Evolutionary conservation across 2,329 filamentous ascomycete genomes (phyloP).

Genomic region (Cordyceps tenuipes): DNA sequence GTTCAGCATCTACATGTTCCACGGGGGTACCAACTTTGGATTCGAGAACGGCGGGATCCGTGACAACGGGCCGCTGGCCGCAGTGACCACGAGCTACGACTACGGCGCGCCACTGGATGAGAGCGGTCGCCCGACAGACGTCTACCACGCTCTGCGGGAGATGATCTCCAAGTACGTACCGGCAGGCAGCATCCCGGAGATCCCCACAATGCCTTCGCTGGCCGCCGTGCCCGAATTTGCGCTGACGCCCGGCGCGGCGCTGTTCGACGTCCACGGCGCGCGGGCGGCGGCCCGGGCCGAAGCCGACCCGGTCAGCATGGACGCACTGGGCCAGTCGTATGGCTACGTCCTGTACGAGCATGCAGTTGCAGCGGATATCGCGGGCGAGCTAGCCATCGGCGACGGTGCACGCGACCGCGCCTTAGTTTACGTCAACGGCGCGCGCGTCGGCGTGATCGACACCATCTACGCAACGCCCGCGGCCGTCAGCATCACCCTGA

Average conservation of each 20-base stretch:
- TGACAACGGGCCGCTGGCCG: conserved; percentile 27
- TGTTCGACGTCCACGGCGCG: conserved; percentile 29
- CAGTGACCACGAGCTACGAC: conserved; percentile 40
- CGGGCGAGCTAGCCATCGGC: conserved; percentile 31
- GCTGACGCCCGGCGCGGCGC: conserved; percentile 26
- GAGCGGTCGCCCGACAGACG: conserved; percentile 35
- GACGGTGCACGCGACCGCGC: conserved; percentile 37
- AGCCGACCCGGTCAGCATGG: conserved; percentile 33
- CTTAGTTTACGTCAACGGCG: conserved; percentile 38
- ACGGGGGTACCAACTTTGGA: conserved; percentile 43
- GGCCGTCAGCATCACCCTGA: conserved; percentile 29
- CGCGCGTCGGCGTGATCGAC: conserved; percentile 36
- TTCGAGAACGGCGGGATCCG: conserved; percentile 39
- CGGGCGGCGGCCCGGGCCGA: conserved; percentile 14
- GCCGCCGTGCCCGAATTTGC: conserved; percentile 27
- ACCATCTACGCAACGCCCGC: conserved; percentile 32
- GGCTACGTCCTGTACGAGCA: conserved; percentile 38
- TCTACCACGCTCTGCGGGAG: conserved; percentile 33
- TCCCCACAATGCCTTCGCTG: conserved; percentile 25
- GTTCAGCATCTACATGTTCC: conserved; percentile 45
- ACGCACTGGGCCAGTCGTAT: conserved; percentile 34
- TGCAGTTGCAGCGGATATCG: conserved; percentile 17
- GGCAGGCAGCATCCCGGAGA: conserved; percentile 27
- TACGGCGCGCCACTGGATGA: conserved; percentile 43
- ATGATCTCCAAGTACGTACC: conserved; percentile 31